phyloP scores from a whole-genome alignment of 2,329 filamentous ascomycete species.

The Aureobasidium sp. region DNA sequence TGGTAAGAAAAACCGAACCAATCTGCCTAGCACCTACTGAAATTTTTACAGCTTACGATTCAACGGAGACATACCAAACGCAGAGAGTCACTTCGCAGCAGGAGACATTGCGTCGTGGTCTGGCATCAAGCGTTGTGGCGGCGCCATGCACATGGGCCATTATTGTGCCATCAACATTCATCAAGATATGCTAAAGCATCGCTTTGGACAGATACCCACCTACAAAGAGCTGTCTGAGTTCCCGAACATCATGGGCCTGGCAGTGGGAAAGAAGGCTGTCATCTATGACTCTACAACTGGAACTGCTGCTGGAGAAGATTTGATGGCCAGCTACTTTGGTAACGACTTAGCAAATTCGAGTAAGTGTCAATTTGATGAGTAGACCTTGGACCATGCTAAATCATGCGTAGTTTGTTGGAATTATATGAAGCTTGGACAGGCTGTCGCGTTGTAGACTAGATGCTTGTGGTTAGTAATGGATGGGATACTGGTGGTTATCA shows the following conservation, averaged over 20 bases:
- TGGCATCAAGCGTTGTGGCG: slow-evolving; percentile 72
- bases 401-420: neutral
- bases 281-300: slow-evolving; percentile 53
- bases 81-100: slow-evolving; percentile 56
- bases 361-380: neutral
- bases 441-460: neutral
- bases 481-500: too few species aligned
- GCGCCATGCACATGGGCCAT: slow-evolving; percentile 67
- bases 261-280: slow-evolving; percentile 62
- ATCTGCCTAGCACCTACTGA: neutral
- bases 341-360: slow-evolving; percentile 49
- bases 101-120: slow-evolving; percentile 67
- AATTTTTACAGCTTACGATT: slow-evolving; percentile 46
- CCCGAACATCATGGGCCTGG: slow-evolving; percentile 60
- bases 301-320: slow-evolving; percentile 53
- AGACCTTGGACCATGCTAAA: neutral
- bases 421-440: slow-evolving; percentile 8
- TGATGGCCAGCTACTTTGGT: slow-evolving; percentile 58
- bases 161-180: slow-evolving; percentile 42
- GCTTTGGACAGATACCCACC: slow-evolving; percentile 28
- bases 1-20: neutral
- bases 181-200: slow-evolving; percentile 61
- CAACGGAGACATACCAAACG: slow-evolving; percentile 47
- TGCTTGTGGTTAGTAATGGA: too few species aligned
- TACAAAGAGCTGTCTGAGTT: slow-evolving; percentile 36